Conservation (phyloP, 2,329 filamentous ascomycete genomes). For the Fusarium pininemorale region DNA sequence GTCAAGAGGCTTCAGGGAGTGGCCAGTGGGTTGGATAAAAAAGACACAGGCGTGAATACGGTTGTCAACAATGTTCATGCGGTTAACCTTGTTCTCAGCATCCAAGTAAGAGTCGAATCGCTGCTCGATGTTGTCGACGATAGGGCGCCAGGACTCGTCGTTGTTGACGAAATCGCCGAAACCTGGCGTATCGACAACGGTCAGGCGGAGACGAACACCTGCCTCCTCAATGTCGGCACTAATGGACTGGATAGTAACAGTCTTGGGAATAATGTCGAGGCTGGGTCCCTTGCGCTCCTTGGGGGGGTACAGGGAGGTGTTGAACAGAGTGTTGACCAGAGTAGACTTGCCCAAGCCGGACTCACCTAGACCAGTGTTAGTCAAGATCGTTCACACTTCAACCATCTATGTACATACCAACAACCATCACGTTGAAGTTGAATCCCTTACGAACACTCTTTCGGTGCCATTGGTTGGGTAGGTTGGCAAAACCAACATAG, state of each 20-base stretch:
- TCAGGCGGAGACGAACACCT: slow-evolving; percentile 93
- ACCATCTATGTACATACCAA: slow-evolving; percentile 71
- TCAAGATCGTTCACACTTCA: background rate
- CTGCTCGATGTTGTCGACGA: slow-evolving; percentile 99
- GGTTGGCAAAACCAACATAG: slow-evolving; percentile 97
- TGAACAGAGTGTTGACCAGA: slow-evolving; percentile 98
- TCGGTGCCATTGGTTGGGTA: slow-evolving; percentile 99
- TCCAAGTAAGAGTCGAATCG: slow-evolving; percentile 98
- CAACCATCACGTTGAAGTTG: slow-evolving; percentile 99
- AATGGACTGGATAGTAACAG: slow-evolving; percentile 92
- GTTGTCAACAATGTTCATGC: slow-evolving; percentile 99
- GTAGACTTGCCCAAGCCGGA: slow-evolving; percentile 99
- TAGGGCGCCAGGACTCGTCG: slow-evolving; percentile 98
- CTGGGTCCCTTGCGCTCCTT: slow-evolving; percentile 98
- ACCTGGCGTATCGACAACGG: slow-evolving; percentile 96
- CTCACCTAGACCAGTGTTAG: slow-evolving; percentile 73
- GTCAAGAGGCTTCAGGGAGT: slow-evolving; percentile 97
- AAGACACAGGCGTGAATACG: slow-evolving; percentile 98
- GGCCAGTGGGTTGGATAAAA: slow-evolving; percentile 98
- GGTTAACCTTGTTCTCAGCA: slow-evolving; percentile 99
- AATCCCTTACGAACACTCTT: slow-evolving; percentile 99
- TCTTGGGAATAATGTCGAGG: slow-evolving; percentile 98
- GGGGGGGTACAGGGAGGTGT: slow-evolving; percentile 97
- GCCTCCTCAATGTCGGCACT: slow-evolving; percentile 98
- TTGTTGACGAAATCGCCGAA: slow-evolving; percentile 99